These are phyloP conservation scores for Calonectria pseudoreteaudii DNA, from an alignment of 2,329 filamentous ascomycete species.

Conservation along the genomic window DNA sequence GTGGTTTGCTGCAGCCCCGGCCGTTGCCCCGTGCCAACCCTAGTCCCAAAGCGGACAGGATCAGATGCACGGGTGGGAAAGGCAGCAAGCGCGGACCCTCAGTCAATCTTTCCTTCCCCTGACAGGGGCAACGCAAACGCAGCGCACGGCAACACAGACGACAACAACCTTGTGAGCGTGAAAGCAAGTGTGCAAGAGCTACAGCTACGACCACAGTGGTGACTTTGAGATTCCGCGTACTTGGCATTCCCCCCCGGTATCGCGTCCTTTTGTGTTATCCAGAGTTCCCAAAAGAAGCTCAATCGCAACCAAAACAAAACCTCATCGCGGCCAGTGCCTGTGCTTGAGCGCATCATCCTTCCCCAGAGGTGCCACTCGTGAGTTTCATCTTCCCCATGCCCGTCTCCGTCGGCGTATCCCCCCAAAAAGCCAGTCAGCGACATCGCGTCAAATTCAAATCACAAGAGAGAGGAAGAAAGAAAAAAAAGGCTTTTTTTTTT, in stretches of 20 bases:
- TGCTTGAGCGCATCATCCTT: not conserved
- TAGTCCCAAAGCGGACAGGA: constrained; percentile 5
- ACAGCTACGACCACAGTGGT: not conserved
- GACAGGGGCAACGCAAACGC: constrained; percentile 36
- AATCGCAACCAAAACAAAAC: not conserved
- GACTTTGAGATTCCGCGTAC: not conserved
- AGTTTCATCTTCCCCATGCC: not conserved
- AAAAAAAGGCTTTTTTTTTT: too few relatives aligned
- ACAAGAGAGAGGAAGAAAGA: not conserved
- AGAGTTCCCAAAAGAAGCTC: not conserved
- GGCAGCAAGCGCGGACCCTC: constrained; percentile 25
- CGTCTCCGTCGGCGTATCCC: not conserved
- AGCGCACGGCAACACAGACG: constrained; percentile 8
- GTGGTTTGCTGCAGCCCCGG: constrained; percentile 14
- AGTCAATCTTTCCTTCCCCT: constrained; percentile 38
- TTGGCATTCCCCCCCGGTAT: not conserved
- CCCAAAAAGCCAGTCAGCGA: not conserved
- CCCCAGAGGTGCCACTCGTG: not conserved
- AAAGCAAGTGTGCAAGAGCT: not conserved
- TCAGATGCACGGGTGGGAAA: constrained; percentile 15
- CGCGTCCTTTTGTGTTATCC: not conserved
- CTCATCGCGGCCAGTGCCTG: not conserved
- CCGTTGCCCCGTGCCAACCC: constrained; percentile 16
- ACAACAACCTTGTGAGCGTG: not conserved
- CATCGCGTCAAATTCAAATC: not conserved